These are phyloP conservation scores for Naganishia vaughanmartiniae DNA, from an alignment of 768 basidiomycete species.

Conservation along the genomic window DNA sequence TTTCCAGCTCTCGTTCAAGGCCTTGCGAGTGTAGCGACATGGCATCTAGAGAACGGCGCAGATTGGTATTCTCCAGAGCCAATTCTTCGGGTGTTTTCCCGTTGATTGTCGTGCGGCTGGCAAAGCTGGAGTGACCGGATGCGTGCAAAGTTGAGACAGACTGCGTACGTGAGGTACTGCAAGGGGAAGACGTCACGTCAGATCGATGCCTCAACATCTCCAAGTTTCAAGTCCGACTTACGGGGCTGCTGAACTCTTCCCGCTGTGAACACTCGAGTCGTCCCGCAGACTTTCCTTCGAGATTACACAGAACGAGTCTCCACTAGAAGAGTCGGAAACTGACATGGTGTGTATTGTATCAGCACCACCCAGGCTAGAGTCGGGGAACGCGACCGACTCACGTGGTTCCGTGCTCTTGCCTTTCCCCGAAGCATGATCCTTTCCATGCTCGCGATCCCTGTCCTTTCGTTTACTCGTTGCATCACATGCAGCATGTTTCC, in stretches of 20 bases:
- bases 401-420: neutral
- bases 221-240: neutral
- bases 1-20: constrained; percentile 39
- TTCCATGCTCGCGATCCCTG: neutral
- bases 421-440: neutral
- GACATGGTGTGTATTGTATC: neutral
- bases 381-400: neutral
- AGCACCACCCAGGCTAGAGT: neutral
- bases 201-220: neutral
- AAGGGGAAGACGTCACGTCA: neutral
- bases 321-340: constrained; percentile 37
- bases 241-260: neutral
- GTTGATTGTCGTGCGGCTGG: neutral
- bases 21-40: constrained; percentile 41
- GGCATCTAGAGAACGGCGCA: constrained; percentile 46
- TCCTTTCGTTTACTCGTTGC: neutral
- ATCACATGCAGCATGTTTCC: constrained; percentile 7
- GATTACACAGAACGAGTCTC: constrained; percentile 34
- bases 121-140: neutral
- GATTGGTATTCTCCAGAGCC: constrained; percentile 44
- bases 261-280: neutral
- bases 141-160: constrained; percentile 12
- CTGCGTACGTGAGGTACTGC: neutral
- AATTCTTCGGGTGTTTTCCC: constrained; percentile 50
- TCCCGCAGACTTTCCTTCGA: constrained; percentile 2